Base-by-base conservation (phyloP, 2,329 filamentous ascomycete genomes). In the Verticillium isaacii region DNA sequence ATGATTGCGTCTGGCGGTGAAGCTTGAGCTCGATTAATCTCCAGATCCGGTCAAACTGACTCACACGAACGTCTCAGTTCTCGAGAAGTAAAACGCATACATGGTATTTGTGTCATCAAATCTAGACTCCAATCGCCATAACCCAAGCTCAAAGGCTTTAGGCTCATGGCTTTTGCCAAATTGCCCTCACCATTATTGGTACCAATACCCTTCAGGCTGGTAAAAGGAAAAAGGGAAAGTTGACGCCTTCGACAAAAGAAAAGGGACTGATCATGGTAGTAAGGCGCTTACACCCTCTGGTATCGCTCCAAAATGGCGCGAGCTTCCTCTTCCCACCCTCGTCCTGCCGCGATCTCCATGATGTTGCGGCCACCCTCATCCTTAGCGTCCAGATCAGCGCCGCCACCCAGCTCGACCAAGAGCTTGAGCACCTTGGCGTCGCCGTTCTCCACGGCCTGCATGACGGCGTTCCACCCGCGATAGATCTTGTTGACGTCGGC, bases 401-500 rank as follows among this genome's bases (percentile, higher is more conserved):
- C 80, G 65, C 78, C 80, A 3, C 45, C 45, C 9, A 23, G 45
- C 54, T 79, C 73, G 14, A 80, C 75, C 4, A 89, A 72, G 23
- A 88, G 71, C 56, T 73, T 77, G 45, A 89, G 74, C 14, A 89
- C 77, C 2, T 76, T 70, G 2, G 78, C 70, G 64, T 89, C 85
- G 17, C 86, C 86, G 67, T 87, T 86, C 74, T 89, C 86, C 14
- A 89, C 77, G 0, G 85, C 85, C 71, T 89, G 86, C 74, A 89
- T 84, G 60, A 89, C 78, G 19, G 81, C 86, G 69, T 85, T 89
- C 84, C 86, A 88, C 5, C 85, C 86, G 0, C 86, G 82, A 72
- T 89, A 89, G 64, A 88, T 76, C 71, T 85, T 83, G 74, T 91
- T 91, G 57, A 88, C 85, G 67, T 90, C 86, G 1, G 86, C 88